These are phyloP conservation scores for Podaxis sp. DNA, from an alignment of 768 basidiomycete genomes.

Conservation along the genomic window DNA sequence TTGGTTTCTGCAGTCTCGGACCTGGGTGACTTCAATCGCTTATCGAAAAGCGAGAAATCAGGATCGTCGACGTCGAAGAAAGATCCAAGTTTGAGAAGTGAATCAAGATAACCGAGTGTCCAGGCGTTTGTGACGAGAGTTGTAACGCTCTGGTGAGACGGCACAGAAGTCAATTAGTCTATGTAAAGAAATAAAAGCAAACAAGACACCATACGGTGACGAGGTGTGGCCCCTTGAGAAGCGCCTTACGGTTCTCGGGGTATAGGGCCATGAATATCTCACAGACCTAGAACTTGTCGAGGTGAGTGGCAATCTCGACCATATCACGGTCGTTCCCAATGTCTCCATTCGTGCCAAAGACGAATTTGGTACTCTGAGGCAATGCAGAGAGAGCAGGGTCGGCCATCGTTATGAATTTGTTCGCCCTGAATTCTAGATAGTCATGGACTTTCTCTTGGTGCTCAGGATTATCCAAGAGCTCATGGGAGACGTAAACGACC, in stretches of 20 bases:
- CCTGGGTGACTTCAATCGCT: neutral
- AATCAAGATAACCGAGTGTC: slow-evolving; percentile 22
- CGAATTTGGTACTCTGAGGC: slow-evolving; percentile 5
- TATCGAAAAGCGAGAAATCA: neutral
- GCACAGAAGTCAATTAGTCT: neutral
- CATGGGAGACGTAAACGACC: neutral
- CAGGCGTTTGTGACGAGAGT: slow-evolving; percentile 19
- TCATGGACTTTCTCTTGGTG: slow-evolving; percentile 15
- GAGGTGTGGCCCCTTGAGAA: slow-evolving; percentile 21
- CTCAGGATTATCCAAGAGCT: slow-evolving; percentile 1
- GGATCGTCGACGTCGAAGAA: slow-evolving; percentile 18
- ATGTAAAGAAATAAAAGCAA: neutral
- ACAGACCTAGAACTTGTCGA: slow-evolving; percentile 30
- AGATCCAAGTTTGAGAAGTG: slow-evolving; percentile 20
- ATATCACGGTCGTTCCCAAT: slow-evolving; percentile 18
- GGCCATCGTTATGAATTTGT: slow-evolving; percentile 11
- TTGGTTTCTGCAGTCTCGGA: neutral
- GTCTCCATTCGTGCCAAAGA: slow-evolving; percentile 12
- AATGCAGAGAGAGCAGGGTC: slow-evolving; percentile 11
- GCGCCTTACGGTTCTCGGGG: slow-evolving; percentile 23
- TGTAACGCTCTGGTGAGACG: slow-evolving; percentile 14
- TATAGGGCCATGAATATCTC: slow-evolving; percentile 20
- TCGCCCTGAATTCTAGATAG: slow-evolving; percentile 14
- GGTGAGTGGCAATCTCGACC: slow-evolving; percentile 26
- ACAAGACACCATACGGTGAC: slow-evolving; percentile 14